phyloP scores from a whole-genome alignment of 768 basidiomycete species.

The Clathrus columnatus region DNA sequence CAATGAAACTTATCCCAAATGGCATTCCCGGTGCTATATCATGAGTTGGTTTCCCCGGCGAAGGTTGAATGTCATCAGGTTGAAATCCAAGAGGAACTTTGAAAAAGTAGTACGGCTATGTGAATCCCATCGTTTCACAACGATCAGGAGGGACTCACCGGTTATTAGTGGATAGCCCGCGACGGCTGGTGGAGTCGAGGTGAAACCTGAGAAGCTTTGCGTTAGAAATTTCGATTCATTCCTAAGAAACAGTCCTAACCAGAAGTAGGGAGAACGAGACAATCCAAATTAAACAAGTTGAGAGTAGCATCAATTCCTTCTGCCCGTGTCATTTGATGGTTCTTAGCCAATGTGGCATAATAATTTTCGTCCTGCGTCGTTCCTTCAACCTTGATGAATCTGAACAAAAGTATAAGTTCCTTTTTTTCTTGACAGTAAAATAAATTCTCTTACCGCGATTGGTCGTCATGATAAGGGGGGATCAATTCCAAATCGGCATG shows the following conservation, averaged over 20 bases:
- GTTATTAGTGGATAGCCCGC: conserved; percentile 62
- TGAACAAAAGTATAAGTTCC: background rate
- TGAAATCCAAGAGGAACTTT: conserved; percentile 55
- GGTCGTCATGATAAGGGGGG: conserved; percentile 27
- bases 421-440: background rate
- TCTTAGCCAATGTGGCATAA: background rate
- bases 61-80: conserved; percentile 30
- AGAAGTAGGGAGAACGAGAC: conserved; percentile 10
- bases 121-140: background rate
- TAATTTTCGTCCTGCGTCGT: conserved; percentile 2
- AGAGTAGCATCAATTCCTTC: conserved; percentile 14
- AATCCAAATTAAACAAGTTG: conserved; percentile 14
- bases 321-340: conserved; percentile 7
- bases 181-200: conserved; percentile 35
- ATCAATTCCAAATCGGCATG: conserved; percentile 42
- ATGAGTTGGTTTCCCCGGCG: conserved; percentile 29
- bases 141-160: conserved; percentile 29
- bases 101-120: background rate
- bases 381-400: conserved; percentile 7
- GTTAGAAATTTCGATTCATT: background rate
- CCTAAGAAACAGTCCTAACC: background rate
- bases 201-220: conserved; percentile 17
- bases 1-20: conserved; percentile 54
- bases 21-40: conserved; percentile 42
- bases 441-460: conserved; percentile 23